Evolutionary conservation across 208 protist species (phyloP).

Genomic region (Crithidia mellificae): DNA sequence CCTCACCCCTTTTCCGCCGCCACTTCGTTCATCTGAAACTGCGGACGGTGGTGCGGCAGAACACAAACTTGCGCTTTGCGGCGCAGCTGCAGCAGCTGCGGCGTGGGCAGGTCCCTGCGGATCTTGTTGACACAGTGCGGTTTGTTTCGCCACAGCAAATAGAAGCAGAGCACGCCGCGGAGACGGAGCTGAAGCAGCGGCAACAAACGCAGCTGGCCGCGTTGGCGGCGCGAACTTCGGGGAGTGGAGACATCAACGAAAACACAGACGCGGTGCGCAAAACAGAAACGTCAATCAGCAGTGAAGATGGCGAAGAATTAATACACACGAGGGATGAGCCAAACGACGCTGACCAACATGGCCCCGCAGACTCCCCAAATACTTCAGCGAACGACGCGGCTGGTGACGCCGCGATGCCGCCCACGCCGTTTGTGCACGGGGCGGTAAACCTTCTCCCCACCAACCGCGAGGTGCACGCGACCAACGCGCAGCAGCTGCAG

Average conservation of each 20-base stretch:
- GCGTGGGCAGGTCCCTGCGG: constrained; percentile 63
- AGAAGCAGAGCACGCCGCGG: constrained; percentile 23
- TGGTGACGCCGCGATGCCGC: neutral
- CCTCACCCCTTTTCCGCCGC: constrained; percentile 67
- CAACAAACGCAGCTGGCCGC: neutral
- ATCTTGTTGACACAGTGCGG: constrained; percentile 62
- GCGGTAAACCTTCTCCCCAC: constrained; percentile 86
- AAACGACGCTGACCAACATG: neutral
- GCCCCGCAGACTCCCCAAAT: neutral
- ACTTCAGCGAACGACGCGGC: no score
- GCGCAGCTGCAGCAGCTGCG: constrained; percentile 75
- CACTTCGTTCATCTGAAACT: constrained; percentile 87
- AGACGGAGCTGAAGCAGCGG: constrained; percentile 7
- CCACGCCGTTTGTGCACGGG: constrained; percentile 41
- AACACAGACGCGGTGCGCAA: no score
- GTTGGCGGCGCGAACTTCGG: no score
- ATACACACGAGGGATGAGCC: no score
- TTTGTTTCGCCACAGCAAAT: constrained; percentile 41
- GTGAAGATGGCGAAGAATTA: neutral
- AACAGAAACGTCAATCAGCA: no score
- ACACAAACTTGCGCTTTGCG: constrained; percentile 46
- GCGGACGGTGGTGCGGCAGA: constrained; percentile 63
- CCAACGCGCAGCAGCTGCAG: constrained; percentile 68
- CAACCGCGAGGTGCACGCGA: constrained; percentile 65
- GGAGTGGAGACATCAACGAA: no score